Evolutionary conservation across 352 stramenopile species (phyloP), one percentile per base, ranked within the genome.

Genomic region (Pythium oligandrum): DNA sequence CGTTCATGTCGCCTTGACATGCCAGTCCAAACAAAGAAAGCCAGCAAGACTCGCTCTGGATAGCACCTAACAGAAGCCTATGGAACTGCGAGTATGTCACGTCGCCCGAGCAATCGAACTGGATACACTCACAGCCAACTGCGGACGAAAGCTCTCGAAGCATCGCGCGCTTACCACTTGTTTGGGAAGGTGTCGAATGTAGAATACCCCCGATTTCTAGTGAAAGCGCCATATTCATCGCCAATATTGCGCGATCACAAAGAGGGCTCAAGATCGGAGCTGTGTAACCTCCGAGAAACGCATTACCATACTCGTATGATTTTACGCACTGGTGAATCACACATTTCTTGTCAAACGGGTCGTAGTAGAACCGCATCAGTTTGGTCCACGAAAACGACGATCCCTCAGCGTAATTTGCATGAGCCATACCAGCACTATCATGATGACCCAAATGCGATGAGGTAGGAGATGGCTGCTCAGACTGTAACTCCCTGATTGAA

Each of bases 361-460:
- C 75, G 48, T 80, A 88, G 51, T 80, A 72, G 62, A 77, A 87
- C 3, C 78, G 66, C 51, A 75, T 72, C 46, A 84, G 51, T 59
- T 84, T 86, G 17, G 60, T 80, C 77, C 77, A 90, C 1, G 61
- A 49, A 54, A 90, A 90, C 5, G 71, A 77, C 5, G 73, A 57
- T 5, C 71, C 68, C 31, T 64, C 51, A 1, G 70, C 55, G 34
- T 86, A 86, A 39, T 68, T 83, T 44, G 66, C 71, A 10, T 70
- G 70, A 35, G 64, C 71, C 8, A 61, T 33, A 6, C 64, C 66
- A 4, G 58, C 65, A 34, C 78, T 71, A 44, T 36, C 51, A 31
- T 54, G 50, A 11, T 51, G 57, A 43, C 40, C 45, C 34, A 32
- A 57, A 17, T 63, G 49, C 37, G 53, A 51, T 30, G 46, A 46